phyloP scores from a whole-genome alignment of 1,284 basidiomycete species.

The Boletus albobrunnescens region DNA sequence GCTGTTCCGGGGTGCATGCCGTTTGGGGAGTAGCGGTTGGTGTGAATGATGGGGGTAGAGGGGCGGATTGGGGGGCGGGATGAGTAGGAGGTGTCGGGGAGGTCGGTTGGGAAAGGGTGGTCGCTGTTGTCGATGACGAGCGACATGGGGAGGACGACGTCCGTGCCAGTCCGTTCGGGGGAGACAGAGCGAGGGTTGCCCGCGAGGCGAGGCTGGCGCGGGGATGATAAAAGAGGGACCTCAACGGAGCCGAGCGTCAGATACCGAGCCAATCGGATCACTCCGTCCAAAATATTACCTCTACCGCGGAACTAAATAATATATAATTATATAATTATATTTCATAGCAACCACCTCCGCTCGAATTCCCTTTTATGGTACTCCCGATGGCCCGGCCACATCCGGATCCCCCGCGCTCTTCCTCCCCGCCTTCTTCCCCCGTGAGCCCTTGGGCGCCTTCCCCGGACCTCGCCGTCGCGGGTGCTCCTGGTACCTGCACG shows the following conservation, averaged over 20 bases:
- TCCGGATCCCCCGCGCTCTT: conserved; percentile 27
- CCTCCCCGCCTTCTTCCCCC: conserved; percentile 27
- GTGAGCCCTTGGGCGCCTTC: conserved; percentile 53
- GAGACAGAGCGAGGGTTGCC: conserved; percentile 36
- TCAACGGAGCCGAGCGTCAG: conserved; percentile 38
- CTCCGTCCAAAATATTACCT: conserved; percentile 19
- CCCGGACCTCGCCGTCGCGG: conserved; percentile 67
- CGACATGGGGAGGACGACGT: conserved; percentile 24
- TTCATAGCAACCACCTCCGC: conserved; percentile 14
- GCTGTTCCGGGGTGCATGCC: conserved; percentile 29
- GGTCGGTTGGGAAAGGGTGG: conserved; percentile 12
- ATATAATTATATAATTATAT: conserved; percentile 26
- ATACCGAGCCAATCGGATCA: conserved; percentile 37
- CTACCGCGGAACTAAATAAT: conserved; percentile 32
- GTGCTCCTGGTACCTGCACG: conserved; percentile 52
- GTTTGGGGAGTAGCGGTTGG: conserved; percentile 20
- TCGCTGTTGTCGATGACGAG: conserved; percentile 35
- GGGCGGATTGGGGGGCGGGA: conserved; percentile 20
- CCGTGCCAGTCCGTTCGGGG: conserved; percentile 11
- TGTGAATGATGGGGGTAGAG: conserved; percentile 22
- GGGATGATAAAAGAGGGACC: conserved; percentile 38
- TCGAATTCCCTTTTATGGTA: conserved; percentile 26
- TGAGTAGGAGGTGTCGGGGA: conserved; percentile 5
- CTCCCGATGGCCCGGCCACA: conserved; percentile 24
- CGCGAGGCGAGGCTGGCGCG: conserved; percentile 39